A percentile compares a stretch with the other conserved stretches of the same genome.
Evolutionary conservation across 495 filamentous ascomycete genomes (phyloP).

Genomic region (Choiromyces venosus): DNA sequence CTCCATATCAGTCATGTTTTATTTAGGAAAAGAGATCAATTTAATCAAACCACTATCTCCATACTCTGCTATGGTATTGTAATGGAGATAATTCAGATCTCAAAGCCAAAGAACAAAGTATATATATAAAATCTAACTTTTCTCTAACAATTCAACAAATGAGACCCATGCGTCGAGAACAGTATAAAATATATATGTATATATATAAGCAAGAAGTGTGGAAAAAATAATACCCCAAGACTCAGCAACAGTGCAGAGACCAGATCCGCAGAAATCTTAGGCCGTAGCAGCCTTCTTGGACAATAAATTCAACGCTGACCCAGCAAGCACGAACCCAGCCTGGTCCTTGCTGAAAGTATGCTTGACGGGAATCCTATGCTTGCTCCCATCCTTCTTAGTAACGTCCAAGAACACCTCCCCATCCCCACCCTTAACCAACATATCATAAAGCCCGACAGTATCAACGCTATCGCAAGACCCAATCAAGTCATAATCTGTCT

Average conservation of each 20-base stretch:
- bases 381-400: conserved; percentile 57
- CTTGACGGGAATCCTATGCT: conserved; percentile 56
- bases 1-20: not conserved
- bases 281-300: not conserved
- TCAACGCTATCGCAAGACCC: conserved; percentile 72
- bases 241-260: not conserved
- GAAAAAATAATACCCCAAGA: not conserved
- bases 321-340: conserved; percentile 82
- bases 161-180: not conserved
- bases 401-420: conserved; percentile 68
- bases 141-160: not conserved
- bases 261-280: not conserved
- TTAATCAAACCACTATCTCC: not conserved
- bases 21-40: not conserved
- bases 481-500: conserved; percentile 79
- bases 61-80: not conserved
- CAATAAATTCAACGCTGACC: conserved; percentile 79
- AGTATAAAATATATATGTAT: not conserved
- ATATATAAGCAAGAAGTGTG: not conserved
- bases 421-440: conserved; percentile 68
- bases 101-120: not conserved
- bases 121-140: not conserved
- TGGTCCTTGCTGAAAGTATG: conserved; percentile 85
- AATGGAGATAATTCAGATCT: not conserved
- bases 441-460: conserved; percentile 76